phyloP scores from a whole-genome alignment of 306 rosid species.

The Lablab purpureus region DNA sequence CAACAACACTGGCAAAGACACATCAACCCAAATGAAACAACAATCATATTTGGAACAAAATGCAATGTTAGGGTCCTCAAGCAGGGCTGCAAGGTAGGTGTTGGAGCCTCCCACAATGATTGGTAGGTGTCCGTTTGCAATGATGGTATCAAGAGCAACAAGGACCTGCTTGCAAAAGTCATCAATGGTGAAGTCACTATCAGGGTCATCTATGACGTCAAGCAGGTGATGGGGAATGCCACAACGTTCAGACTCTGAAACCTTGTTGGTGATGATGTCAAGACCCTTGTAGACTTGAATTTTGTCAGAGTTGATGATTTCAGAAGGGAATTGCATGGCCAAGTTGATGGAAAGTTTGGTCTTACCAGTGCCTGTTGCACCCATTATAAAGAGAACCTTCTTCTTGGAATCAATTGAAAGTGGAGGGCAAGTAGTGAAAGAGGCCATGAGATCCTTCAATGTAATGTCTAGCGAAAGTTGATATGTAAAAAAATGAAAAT shows the following conservation, averaged over 20 bases:
- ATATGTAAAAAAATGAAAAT: no score
- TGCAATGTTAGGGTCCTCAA: conserved; percentile 15
- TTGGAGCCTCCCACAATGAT: conserved; percentile 57
- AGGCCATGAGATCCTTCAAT: background rate
- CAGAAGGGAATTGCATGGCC: background rate
- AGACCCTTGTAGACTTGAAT: conserved; percentile 3
- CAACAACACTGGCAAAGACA: conserved; percentile 28
- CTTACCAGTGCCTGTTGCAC: conserved; percentile 12
- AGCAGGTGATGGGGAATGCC: conserved; percentile 43
- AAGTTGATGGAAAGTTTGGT: background rate
- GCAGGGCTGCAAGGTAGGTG: conserved; percentile 22
- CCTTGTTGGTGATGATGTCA: conserved; percentile 18
- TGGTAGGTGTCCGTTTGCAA: conserved; percentile 31
- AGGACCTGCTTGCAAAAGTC: conserved; percentile 29
- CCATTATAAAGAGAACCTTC: conserved; percentile 11
- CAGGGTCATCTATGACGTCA: conserved; percentile 32
- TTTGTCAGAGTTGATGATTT: conserved; percentile 1
- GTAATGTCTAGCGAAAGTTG: no score
- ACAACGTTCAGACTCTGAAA: background rate
- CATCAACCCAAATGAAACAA: conserved; percentile 46
- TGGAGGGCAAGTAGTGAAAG: background rate
- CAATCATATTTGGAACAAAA: conserved; percentile 46
- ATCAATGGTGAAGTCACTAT: conserved; percentile 19
- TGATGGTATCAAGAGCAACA: background rate
- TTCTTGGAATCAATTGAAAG: no score